Conservation (phyloP, 164 flowering plant species). For the Aristolochia californica region DNA sequence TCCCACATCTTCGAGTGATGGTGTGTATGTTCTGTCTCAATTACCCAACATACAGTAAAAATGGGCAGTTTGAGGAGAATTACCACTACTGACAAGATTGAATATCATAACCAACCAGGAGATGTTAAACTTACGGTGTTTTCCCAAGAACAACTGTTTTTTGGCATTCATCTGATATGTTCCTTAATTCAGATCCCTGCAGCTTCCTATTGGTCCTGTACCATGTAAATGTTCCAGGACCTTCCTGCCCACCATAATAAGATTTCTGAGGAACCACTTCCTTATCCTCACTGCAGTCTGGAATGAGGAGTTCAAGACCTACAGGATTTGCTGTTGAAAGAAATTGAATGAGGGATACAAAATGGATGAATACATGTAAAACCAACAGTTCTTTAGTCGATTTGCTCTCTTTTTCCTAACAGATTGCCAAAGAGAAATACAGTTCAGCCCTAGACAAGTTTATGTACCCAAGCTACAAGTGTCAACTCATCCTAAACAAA, state of each 20-base stretch:
- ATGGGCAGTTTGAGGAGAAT: background rate
- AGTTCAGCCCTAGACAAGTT: no score
- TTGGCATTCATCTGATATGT: slow-evolving; percentile 27
- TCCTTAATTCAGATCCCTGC: slow-evolving; percentile 37
- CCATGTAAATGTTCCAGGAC: slow-evolving; percentile 72
- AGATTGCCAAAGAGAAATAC: no score
- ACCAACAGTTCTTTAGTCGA: no score
- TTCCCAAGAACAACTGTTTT: slow-evolving; percentile 39
- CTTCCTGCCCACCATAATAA: slow-evolving; percentile 94
- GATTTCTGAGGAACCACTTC: slow-evolving; percentile 55
- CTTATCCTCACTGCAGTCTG: slow-evolving; percentile 58
- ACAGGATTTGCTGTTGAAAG: slow-evolving; percentile 65
- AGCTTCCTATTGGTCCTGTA: slow-evolving; percentile 51
- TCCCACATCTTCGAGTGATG: slow-evolving; percentile 86
- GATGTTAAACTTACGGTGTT: slow-evolving; percentile 43
- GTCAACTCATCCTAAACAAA: no score
- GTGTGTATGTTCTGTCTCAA: slow-evolving; percentile 57
- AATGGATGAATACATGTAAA: no score
- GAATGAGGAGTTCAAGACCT: slow-evolving; percentile 62
- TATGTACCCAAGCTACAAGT: no score
- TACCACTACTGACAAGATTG: no score
- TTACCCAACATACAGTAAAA: slow-evolving; percentile 3
- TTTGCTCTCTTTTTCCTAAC: no score
- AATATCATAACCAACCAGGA: background rate
- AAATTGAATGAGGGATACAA: no score